These are phyloP conservation scores for Cavenderia fasciculata DNA, from an alignment of 78 protist genomes.

Conservation along the genomic window DNA sequence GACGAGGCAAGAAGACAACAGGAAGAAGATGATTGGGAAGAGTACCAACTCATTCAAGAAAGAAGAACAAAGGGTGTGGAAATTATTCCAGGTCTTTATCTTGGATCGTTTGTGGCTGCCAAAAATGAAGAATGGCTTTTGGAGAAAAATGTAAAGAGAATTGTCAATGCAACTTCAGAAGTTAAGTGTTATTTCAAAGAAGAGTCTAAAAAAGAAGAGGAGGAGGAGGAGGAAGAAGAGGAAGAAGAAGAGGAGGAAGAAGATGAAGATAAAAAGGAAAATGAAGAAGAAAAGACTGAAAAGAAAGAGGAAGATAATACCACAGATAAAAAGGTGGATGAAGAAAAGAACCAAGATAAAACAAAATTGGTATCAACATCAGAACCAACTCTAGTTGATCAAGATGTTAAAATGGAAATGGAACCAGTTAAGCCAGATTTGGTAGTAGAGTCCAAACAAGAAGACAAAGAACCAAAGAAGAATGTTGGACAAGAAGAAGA, in stretches of 20 bases:
- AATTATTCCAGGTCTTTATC: conserved; percentile 46
- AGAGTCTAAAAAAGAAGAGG: neutral
- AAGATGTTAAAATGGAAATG: neutral
- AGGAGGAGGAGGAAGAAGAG: conserved; percentile 8
- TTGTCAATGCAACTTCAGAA: conserved; percentile 72
- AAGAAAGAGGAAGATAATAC: neutral
- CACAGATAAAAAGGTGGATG: neutral
- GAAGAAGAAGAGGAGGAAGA: conserved; percentile 10
- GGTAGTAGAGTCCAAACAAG: too few species aligned
- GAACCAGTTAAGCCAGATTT: neutral
- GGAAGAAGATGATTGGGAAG: conserved; percentile 34
- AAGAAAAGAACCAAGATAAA: too few species aligned
- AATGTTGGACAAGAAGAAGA: neutral
- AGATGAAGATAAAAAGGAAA: neutral
- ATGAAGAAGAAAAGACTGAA: neutral
- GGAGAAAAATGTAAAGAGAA: conserved; percentile 14
- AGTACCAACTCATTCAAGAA: conserved; percentile 15
- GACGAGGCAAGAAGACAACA: conserved; percentile 13
- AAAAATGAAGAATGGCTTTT: conserved; percentile 59
- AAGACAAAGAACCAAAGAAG: neutral
- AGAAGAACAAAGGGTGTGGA: conserved; percentile 25
- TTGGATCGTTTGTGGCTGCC: conserved; percentile 65
- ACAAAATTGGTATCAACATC: too few species aligned
- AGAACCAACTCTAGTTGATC: neutral
- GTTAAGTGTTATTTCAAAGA: conserved; percentile 48